A percentile compares a stretch with the other conserved stretches of the same genome.
Conservation (phyloP, 257 asterid species). For the Thymus mandschuricus region DNA sequence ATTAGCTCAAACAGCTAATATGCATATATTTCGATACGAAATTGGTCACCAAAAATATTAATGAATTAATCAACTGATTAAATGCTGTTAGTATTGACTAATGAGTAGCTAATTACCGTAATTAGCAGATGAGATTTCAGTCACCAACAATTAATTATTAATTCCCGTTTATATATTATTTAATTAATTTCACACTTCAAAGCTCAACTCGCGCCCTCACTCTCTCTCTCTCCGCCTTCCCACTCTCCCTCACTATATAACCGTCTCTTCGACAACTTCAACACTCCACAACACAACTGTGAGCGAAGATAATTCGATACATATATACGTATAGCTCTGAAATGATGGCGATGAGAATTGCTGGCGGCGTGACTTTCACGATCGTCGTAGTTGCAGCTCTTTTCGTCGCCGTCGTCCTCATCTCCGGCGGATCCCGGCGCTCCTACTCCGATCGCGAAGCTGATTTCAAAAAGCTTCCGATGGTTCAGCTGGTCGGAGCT, state of each 20-base stretch:
- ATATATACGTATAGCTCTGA: not conserved
- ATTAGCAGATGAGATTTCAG: slow-evolving; percentile 27
- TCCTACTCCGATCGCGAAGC: slow-evolving; percentile 26
- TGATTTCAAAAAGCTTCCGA: slow-evolving; percentile 26
- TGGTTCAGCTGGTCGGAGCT: slow-evolving; percentile 39
- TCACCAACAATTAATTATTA: slow-evolving; percentile 12
- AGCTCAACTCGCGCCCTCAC: slow-evolving; percentile 11
- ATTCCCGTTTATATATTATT: not conserved
- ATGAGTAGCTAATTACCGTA: slow-evolving; percentile 11
- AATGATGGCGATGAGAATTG: slow-evolving; percentile 25
- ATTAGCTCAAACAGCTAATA: too few relatives aligned
- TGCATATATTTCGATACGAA: not conserved
- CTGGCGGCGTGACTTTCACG: slow-evolving; percentile 27
- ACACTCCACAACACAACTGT: slow-evolving; percentile 30
- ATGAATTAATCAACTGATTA: not conserved
- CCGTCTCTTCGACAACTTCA: slow-evolving; percentile 48
- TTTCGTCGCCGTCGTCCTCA: slow-evolving; percentile 33
- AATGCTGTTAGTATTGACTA: not conserved
- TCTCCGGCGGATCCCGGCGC: slow-evolving; percentile 27
- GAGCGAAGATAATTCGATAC: not conserved
- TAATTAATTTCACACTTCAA: not conserved
- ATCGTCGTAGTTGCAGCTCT: slow-evolving; percentile 28
- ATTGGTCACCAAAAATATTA: not conserved
- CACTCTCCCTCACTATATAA: slow-evolving; percentile 25
- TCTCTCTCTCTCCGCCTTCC: slow-evolving; percentile 10